Base-by-base conservation (phyloP, 176 grass and related monocot genomes). In the Aechmea fasciata region DNA sequence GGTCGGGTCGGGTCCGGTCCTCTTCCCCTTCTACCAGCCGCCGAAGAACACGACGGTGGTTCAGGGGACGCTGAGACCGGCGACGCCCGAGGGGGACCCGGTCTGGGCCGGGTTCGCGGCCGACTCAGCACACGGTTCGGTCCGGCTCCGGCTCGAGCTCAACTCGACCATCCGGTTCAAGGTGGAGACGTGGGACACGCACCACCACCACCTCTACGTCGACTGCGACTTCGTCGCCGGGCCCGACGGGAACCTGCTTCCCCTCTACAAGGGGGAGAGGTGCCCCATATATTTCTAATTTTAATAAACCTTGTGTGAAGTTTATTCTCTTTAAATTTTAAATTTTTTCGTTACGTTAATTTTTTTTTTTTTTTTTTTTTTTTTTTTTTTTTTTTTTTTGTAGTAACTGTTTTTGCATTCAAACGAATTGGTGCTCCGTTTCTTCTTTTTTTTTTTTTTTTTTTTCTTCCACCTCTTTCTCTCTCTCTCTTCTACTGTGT, bases 101-200 rank as follows among this genome's bases (percentile, higher is more conserved):
- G 1, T 47, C 23, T 83, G 88, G 81, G 68, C 57, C 12, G 3
- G 50, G 13, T 83, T 96, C 68, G 13, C 81, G 22, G 76, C 19
- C 10, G 76, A 91, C 17, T 69, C 83, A 12, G 10, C 65, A 9
- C 69, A 83, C 0, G 88, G 92, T 2, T 47, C 70, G 52, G 59
- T 90, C n/a, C 50, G 0, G 23, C 20, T 96, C 51, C 51, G 77
- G 57, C 64, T 96, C 23, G 15, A 68, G 77, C 81, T 96, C 48
- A 92, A 48, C 50, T 90, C 93, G 22, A 80, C 69, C 47, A 69
- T 87, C 48, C 66, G 63, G 70, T 96, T 96, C 83, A 66, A 85
- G 73, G 81, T 85, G 71, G 85, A 77, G 79, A 1, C 78, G 15
- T 96, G 92, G 92, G 92, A 96, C 79, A 90, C 76, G 10, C 72